Evolutionary conservation across 2,329 filamentous ascomycete genomes (phyloP), one percentile per base, ranked within the genome.

Genomic region (Lasiodiplodia gonubiensis): DNA sequence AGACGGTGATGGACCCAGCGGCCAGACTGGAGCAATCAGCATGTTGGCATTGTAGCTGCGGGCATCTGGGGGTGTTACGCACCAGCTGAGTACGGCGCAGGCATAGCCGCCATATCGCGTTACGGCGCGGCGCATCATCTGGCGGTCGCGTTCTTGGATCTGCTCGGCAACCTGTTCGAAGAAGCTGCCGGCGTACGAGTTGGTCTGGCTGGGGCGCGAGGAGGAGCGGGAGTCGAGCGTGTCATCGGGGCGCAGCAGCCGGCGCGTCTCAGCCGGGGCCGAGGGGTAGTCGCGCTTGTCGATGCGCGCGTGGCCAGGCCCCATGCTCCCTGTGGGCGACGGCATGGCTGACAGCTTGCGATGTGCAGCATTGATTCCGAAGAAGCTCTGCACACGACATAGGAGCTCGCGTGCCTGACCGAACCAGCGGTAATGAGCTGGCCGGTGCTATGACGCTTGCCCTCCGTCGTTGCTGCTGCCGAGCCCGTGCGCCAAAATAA

Each of bases 1-100:
- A 99, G 59, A 93, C 92, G 60, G 93, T 93, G 74, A 98, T 92
- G 74, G 92, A 96, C 69, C 94, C 95, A 35, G 93, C 94, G 77
- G 92, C 95, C 37, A 97, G 86, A 72, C 66, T 67, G 49, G 42
- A 16, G 12, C 25, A 46, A 51, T 55, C 46, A 14, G 65, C 46
- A 57, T 21, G 16, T 35, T 11, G 11, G 35, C 23, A 42, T 21
- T 59, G 55, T 37, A 37, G 39, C 35, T 48, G 57, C 57, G 49
- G 46, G 18, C 18, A 46, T 52, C 12, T 5, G 33, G 49, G 42
- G 46, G 59, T 25, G n/a, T 30, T 51, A 63, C 59, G 5, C 37
- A 67, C 66, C 86, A 88, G 74, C 83, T 87, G 68, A 89, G 76
- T 66, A 89, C 81, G 42, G 86, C 87, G 84, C 85, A 89, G 35